Evolutionary conservation across 75 land plant species (phyloP).

Genomic region (Larix kaempferi): DNA sequence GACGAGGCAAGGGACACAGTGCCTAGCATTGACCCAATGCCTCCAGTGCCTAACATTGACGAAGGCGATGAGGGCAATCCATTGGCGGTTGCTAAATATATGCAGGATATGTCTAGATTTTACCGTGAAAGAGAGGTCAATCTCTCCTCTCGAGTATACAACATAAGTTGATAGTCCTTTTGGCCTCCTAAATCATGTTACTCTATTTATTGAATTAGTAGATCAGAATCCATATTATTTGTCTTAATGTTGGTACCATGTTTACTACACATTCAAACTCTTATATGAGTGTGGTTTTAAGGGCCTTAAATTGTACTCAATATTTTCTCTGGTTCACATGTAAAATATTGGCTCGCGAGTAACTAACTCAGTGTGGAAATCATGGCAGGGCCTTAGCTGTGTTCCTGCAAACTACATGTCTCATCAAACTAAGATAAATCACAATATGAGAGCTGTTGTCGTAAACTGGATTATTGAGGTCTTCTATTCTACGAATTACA

Average conservation of each 20-base stretch:
- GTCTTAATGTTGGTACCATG: too few relatives aligned
- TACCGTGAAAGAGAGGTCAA: conserved; percentile 26
- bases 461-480: conserved; percentile 33
- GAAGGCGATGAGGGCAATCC: conserved; percentile 17
- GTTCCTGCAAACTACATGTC: conserved; percentile 47
- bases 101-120: conserved; percentile 22
- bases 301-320: too few relatives aligned
- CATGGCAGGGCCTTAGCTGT: conserved; percentile 32
- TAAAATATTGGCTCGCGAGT: too few relatives aligned
- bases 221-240: too few relatives aligned
- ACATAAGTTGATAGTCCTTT: not conserved
- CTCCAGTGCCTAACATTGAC: too few relatives aligned
- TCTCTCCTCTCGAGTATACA: not conserved
- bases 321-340: too few relatives aligned
- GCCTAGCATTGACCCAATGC: too few relatives aligned
- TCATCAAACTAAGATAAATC: conserved; percentile 34
- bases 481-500: too few relatives aligned
- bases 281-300: too few relatives aligned
- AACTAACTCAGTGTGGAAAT: too few relatives aligned
- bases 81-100: conserved; percentile 22
- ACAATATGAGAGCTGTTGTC: conserved; percentile 46
- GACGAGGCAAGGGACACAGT: conserved; percentile 9
- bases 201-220: too few relatives aligned
- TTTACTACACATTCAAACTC: too few relatives aligned
- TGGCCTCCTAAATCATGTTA: not conserved